Evolutionary conservation across 1,284 basidiomycete species (phyloP), one percentile per base, ranked within the genome.

Genomic region (Apiotrichum akiyoshidainum): DNA sequence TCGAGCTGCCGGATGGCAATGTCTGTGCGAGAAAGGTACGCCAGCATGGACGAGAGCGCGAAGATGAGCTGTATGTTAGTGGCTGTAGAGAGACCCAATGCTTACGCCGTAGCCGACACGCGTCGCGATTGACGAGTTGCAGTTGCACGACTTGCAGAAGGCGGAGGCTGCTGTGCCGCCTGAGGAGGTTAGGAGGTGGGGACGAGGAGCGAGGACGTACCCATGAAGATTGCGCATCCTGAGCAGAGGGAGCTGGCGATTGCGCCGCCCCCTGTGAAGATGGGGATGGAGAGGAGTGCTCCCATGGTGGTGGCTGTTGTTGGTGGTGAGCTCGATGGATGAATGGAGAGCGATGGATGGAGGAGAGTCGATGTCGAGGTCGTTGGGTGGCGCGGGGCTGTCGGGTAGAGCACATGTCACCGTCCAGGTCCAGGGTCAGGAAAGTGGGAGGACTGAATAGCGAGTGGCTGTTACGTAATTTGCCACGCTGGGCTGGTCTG

Each of bases 61-160:
- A 99, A 96, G 76, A 99, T 95, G 72, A 99, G 85, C 91, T 93
- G 65, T 7, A 22, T 44, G 17, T 50, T 11, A 55, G 35, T n/a
- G 6, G 35, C 19, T 13, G 37, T 33, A 39, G 34, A 55, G 40
- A 0, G 3, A 2, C 13, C 11, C 44, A 16, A 52, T 52, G 77
- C 86, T 58, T 73, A 91, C 91, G 21, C 92, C 92, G 79, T 94
- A 99, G 42, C 95, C 95, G 59, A 99, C 88, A 71, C 95, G 88
- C 40, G 95, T 99, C 0, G 95, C 95, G 67, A 99, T 98, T 1
- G 92, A 96, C 12, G 92, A 96, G 74, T 98, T 97, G 81, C 95
- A 99, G 77, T 98, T 98, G 80, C 95, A 99, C 57, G 92, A 94
- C 82, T 96, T 96, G 85, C 88, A 96, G 80, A 99, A 91, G 81